phyloP scores from a whole-genome alignment of 2,329 filamentous ascomycete species.

The Paraconiothyrium brasiliense region DNA sequence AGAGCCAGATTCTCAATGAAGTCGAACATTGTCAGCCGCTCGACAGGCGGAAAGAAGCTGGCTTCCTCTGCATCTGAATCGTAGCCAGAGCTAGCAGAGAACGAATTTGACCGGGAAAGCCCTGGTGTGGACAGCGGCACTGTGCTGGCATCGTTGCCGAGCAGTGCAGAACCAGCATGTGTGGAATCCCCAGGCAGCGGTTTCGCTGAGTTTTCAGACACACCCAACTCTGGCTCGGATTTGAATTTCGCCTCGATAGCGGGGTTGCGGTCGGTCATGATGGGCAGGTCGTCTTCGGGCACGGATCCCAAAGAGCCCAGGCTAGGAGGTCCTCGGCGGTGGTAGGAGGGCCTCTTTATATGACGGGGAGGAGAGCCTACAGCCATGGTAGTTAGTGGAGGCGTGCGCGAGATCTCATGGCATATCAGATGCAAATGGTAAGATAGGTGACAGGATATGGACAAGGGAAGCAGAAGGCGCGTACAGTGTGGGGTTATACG shows the following conservation, averaged over 20 bases:
- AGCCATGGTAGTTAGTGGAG: constrained; percentile 44
- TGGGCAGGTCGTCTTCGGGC: constrained; percentile 36
- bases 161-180: constrained; percentile 36
- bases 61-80: constrained; percentile 78
- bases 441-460: background rate
- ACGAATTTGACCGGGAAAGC: constrained; percentile 80
- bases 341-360: constrained; percentile 29
- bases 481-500: constrained; percentile 15
- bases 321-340: constrained; percentile 42
- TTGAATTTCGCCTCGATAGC: constrained; percentile 30
- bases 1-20: constrained; percentile 92
- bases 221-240: constrained; percentile 44
- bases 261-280: constrained; percentile 39
- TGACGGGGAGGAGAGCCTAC: constrained; percentile 39
- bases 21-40: constrained; percentile 90
- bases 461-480: constrained; percentile 7
- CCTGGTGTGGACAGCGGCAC: constrained; percentile 58
- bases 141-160: constrained; percentile 54
- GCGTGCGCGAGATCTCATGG: constrained; percentile 23
- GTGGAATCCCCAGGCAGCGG: constrained; percentile 38
- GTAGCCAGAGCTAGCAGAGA: constrained; percentile 84
- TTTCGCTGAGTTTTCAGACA: constrained; percentile 34
- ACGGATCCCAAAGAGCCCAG: constrained; percentile 44
- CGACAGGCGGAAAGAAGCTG: constrained; percentile 77
- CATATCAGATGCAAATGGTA: background rate